Base-by-base conservation (phyloP, 768 basidiomycete species). In the Fibroporia radiculosa region DNA sequence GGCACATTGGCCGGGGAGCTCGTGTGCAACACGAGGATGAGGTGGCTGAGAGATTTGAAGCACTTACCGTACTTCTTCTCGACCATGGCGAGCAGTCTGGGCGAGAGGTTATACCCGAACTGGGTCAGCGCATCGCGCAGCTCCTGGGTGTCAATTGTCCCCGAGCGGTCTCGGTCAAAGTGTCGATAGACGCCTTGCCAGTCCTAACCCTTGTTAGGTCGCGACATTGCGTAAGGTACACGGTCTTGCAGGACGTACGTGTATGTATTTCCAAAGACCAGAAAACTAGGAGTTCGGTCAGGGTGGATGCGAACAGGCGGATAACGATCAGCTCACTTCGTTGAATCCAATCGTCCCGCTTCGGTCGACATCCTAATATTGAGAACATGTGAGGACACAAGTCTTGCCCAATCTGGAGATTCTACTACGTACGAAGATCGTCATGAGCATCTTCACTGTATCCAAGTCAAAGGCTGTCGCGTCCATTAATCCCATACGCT, bases 141-240 rank as follows among this genome's bases (percentile, higher is more conserved):
- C 64, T 93, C 90, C 14, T 52, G 43, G 6, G 68, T 69, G 45
- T 91, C 86, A 62, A 93, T 91, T 25, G 78, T 73, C 20, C 88
- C 90, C 11, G 84, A 87, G 40, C 73, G 76, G 59, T 92, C 90
- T n/a, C 77, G 70, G 64, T 92, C 89, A 53, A 90, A 90, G 63
- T 85, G 83, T 35, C 70, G 73, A 70, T 89, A 91, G 45, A 87
- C 80, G 46, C 78, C 78, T 66, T 89, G 85, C 88, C 87, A 90
- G 61, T 90, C 85, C 75, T 79, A 39, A 4, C 48, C n/a, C 3
- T 6, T 42, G 22, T 25, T 13, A 13, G 22, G 23, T 33, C 25
- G 22, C 22, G 35, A 27, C 26, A 23, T n/a, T n/a, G n/a, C n/a
- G 36, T 22, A 24, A 27, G n/a, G 25, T 40, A 24, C 39, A 11